Evolutionary conservation across 768 basidiomycete species (phyloP), one percentile per base, ranked within the genome.

Genomic region (Tulasnella sp.): DNA sequence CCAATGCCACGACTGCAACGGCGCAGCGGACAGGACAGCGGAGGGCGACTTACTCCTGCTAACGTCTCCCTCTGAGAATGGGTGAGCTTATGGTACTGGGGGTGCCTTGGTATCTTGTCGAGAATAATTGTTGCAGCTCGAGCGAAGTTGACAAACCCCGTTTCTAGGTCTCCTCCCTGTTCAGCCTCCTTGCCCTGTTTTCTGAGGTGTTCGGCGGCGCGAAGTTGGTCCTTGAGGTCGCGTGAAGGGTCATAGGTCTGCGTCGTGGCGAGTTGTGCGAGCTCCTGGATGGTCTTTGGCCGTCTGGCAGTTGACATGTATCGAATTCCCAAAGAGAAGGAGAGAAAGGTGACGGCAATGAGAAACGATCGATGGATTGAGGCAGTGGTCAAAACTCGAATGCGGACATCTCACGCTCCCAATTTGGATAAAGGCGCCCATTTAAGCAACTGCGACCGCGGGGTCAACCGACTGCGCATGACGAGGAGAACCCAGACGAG

Each of bases 61-160:
- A 94, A 86, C 82, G 92, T 92, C 71, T 88, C 84, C 72, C 89
- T 86, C 80, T 94, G 93, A 14, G 85, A 84, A 7, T 83, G 74
- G 67, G 81, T 89, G 79, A 94, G 82, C 67, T 89, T 84, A 40
- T 86, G 79, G 81, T 91, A 94, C 64, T 92, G 89, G 73, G 86
- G 84, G 83, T 94, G 93, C 0, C 84, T 83, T 0, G 93, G 93
- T n/a, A 94, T 84, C 79, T 88, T 90, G 84, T 94, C 92, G 14
- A 93, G 87, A 29, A 93, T 91, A 76, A 94, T 84, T 0, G 91
- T 92, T 0, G 92, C 92, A 11, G 92, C 91, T 77, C 86, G 88
- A 2, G 92, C 92, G 71, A 87, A 88, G 78, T 89, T 86, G 22
- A 93, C 85, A 81, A 93, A 94, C 0, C 90, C 91, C n/a, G 82